Evolutionary conservation across 257 asterid genomes (phyloP).

Genomic region (Solanum chiquidenum): DNA sequence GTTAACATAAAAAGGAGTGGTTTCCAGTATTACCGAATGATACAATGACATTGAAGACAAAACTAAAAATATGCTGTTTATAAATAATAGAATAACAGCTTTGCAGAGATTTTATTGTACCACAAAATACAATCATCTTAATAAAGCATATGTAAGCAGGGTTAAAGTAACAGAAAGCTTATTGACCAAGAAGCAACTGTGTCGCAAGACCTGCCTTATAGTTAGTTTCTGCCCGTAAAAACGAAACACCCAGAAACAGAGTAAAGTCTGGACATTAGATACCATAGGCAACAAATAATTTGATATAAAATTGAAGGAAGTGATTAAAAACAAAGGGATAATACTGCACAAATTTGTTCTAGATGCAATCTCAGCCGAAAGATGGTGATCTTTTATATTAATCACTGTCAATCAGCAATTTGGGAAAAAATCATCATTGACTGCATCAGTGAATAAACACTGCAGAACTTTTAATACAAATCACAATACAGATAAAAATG

Average conservation of each 20-base stretch:
- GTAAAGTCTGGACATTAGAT: slow-evolving; percentile 37
- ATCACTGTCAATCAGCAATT: slow-evolving; percentile 39
- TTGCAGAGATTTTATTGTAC: not conserved
- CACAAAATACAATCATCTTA: not conserved
- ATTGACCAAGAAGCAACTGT: slow-evolving; percentile 19
- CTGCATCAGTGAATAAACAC: slow-evolving; percentile 1
- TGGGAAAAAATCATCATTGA: slow-evolving; percentile 40
- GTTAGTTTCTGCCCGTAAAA: slow-evolving; percentile 41
- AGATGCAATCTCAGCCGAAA: slow-evolving; percentile 81
- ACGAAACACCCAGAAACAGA: slow-evolving; percentile 37
- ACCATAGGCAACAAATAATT: slow-evolving; percentile 22
- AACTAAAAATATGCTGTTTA: not conserved
- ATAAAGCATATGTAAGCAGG: not conserved
- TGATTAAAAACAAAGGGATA: not conserved
- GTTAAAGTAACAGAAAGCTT: slow-evolving; percentile 38
- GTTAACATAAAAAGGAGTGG: not conserved
- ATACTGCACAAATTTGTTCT: not conserved
- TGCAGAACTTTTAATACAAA: not conserved
- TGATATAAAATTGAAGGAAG: not conserved
- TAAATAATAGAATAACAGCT: not conserved
- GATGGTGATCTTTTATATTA: slow-evolving; percentile 59
- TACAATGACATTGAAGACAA: not conserved
- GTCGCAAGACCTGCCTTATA: slow-evolving; percentile 54
- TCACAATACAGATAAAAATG: not conserved
- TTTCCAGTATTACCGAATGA: not conserved